Evolutionary conservation across 768 basidiomycete genomes (phyloP), one percentile per base, ranked within the genome.

Genomic region (Coprinellus aureogranulatus): DNA sequence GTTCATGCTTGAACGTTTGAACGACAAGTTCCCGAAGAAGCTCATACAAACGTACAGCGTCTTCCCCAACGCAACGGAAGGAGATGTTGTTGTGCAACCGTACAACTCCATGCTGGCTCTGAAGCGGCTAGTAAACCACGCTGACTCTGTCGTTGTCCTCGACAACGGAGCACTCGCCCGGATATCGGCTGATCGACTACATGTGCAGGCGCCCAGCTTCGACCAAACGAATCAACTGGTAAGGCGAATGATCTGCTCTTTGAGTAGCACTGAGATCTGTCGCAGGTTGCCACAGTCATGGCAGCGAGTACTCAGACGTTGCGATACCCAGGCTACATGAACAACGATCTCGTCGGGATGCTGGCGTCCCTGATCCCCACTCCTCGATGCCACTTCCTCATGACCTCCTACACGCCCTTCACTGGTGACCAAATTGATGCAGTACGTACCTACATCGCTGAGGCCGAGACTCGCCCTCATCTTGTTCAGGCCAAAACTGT

Each of bases 21-120:
- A 95, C 73, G 97, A 99, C 75, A 91, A 90, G 67, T 99, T 98
- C 69, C 97, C 97, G 0, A 99, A 99, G 78, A 99, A 99, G 72
- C 84, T 98, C 57, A 95, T 98, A 45, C 97, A 99, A 68, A 99
- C 97, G 4, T 98, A 99, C 72, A 98, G 95, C 44, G 96, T 99
- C 55, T 99, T 99, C 63, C 97, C 97, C 2, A 94, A 96, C 64
- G 85, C 89, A 11, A 85, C 90, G 62, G 94, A 96, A 64, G 88
- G 91, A 34, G 97, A 98, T 64, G 95, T 99, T 56, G 95, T 99
- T 53, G 97, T 99, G 5, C 97, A 98, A 67, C 97, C 97, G 4
- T 99, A 99, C 74, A 99, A 99, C 71, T 93, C 93, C 1, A 72
- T 99, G 50, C 79, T 98, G 18, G 93, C 97, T 2, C 81, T 98